These are phyloP conservation scores for Austroboletus novae-zelandiae DNA, from an alignment of 1,284 basidiomycete species.

Conservation along the genomic window DNA sequence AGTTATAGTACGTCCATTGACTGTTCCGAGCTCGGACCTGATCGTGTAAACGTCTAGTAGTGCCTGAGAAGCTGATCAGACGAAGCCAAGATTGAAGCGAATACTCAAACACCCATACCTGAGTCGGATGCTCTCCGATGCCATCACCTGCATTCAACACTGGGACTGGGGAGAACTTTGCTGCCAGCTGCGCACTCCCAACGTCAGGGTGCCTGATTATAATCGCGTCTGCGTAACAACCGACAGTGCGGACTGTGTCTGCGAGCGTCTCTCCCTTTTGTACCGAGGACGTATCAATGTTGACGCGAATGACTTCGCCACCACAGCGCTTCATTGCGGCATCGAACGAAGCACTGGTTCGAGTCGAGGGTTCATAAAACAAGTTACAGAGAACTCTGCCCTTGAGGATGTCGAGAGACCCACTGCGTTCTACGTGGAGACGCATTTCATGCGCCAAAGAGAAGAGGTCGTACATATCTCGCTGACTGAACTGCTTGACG, in stretches of 20 bases:
- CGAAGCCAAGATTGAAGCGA: neutral
- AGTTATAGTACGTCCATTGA: constrained; percentile 95
- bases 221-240: constrained; percentile 94
- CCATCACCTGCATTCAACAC: constrained; percentile 98
- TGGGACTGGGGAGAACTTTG: constrained; percentile 94
- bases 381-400: constrained; percentile 93
- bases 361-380: constrained; percentile 98
- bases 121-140: constrained; percentile 96
- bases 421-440: constrained; percentile 89
- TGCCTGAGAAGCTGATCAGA: constrained; percentile 47
- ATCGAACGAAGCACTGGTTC: constrained; percentile 97
- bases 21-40: constrained; percentile 95
- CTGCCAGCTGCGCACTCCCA: constrained; percentile 87
- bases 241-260: constrained; percentile 93
- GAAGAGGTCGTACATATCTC: constrained; percentile 94
- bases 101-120: constrained; percentile 48
- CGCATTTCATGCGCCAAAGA: constrained; percentile 97
- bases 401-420: constrained; percentile 85
- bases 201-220: constrained; percentile 94
- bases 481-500: constrained; percentile 90
- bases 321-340: constrained; percentile 98
- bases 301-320: constrained; percentile 89
- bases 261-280: constrained; percentile 92
- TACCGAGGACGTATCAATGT: constrained; percentile 83
- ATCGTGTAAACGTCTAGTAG: constrained; percentile 97